These are phyloP conservation scores for Solanum chacoense DNA, from an alignment of 305 asterid species.

Conservation along the genomic window DNA sequence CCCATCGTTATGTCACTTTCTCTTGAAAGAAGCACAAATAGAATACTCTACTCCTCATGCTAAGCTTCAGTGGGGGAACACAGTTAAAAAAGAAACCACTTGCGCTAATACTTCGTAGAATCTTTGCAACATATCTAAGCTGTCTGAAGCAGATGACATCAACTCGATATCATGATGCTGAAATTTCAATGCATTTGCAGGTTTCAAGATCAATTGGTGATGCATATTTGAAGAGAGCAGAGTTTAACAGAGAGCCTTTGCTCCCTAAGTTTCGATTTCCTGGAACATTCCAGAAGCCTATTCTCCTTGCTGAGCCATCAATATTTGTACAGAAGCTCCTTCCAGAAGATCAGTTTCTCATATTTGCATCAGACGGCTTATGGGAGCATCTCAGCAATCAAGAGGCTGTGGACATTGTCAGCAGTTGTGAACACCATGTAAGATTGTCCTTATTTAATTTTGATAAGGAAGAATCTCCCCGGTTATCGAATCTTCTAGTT, in stretches of 20 bases:
- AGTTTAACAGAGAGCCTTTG: conserved; percentile 12
- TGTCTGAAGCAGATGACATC: background rate
- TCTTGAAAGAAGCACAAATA: no score
- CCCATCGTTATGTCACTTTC: background rate
- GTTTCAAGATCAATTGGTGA: conserved; percentile 17
- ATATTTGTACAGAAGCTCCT: conserved; percentile 2
- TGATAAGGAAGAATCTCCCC: background rate
- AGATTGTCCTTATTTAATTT: conserved; percentile 8
- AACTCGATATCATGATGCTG: background rate
- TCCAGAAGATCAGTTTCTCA: conserved; percentile 16
- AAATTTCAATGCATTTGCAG: background rate
- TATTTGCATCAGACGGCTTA: conserved; percentile 67
- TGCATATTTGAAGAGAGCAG: conserved; percentile 14
- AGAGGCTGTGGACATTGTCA: conserved; percentile 67
- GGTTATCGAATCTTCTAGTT: background rate
- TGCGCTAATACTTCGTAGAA: background rate
- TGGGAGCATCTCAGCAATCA: conserved; percentile 77
- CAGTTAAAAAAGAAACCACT: background rate
- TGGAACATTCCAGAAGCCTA: conserved; percentile 11
- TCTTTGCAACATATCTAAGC: background rate
- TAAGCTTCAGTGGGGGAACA: background rate
- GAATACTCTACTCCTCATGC: no score
- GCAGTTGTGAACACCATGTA: conserved; percentile 50
- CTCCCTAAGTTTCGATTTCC: conserved; percentile 11
- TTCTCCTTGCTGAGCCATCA: conserved; percentile 16